These are phyloP conservation scores for Xanthoceras sorbifolium DNA, from an alignment of 345 rosid genomes.

Conservation along the genomic window DNA sequence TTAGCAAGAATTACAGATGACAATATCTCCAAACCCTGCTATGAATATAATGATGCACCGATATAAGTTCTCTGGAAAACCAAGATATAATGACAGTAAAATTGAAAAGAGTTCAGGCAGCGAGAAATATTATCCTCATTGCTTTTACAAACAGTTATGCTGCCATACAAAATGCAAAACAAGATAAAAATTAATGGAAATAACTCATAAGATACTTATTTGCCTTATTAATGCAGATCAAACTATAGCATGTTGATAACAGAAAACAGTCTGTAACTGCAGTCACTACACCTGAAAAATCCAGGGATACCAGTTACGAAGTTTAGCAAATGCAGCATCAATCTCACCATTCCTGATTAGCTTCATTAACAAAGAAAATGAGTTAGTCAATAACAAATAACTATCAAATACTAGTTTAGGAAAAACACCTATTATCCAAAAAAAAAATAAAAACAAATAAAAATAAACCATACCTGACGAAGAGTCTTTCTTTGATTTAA, in stretches of 20 bases:
- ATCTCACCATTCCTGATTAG: constrained; percentile 82
- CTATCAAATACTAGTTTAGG: background rate
- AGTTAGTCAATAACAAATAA: constrained; percentile 22
- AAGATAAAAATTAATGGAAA: background rate
- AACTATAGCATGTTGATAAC: background rate
- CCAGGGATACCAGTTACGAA: constrained; percentile 83
- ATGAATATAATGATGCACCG: background rate
- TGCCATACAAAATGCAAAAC: background rate
- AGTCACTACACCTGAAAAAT: constrained; percentile 63
- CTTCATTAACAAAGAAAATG: constrained; percentile 43
- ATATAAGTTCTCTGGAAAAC: background rate
- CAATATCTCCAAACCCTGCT: background rate
- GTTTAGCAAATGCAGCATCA: constrained; percentile 61
- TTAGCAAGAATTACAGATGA: background rate
- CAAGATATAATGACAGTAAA: background rate
- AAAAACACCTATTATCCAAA: background rate
- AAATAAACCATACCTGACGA: constrained; percentile 62
- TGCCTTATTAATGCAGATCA: background rate
- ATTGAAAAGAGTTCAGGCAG: background rate
- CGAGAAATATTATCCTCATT: background rate
- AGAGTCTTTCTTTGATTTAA: constrained; percentile 64
- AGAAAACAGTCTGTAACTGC: background rate
- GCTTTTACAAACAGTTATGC: background rate
- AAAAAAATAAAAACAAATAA: background rate
- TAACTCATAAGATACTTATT: background rate